Conservation (phyloP, 495 filamentous ascomycete genomes). For the Penicillium angulare region DNA sequence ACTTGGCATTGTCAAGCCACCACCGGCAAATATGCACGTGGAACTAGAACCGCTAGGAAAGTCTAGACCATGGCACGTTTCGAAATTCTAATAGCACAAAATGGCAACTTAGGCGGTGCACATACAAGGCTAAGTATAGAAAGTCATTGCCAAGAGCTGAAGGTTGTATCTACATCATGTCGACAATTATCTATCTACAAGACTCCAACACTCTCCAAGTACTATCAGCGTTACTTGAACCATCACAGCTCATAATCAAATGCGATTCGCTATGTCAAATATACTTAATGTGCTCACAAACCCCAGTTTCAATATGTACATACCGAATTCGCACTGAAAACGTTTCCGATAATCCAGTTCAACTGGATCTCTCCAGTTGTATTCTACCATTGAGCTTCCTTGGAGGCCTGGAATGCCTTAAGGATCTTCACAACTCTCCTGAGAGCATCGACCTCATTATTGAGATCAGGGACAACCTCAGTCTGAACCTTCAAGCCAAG, state of each 20-base stretch:
- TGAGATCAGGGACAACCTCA: conserved; percentile 55
- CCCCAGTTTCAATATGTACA: conserved; percentile 34
- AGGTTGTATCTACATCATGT: no score
- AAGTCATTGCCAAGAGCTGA: no score
- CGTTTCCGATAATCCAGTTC: conserved; percentile 6
- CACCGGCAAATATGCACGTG: no score
- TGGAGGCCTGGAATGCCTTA: conserved; percentile 65
- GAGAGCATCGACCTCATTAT: conserved; percentile 68
- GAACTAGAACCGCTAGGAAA: no score
- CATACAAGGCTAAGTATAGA: no score
- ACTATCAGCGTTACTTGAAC: background rate
- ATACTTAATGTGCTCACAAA: conserved; percentile 14
- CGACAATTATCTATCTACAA: no score
- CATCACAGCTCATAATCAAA: background rate
- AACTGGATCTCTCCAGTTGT: no score
- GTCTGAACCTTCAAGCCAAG: background rate
- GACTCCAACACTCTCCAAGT: no score
- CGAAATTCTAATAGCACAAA: no score
- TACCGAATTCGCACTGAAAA: conserved; percentile 12
- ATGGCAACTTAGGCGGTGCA: no score
- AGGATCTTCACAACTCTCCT: conserved; percentile 73
- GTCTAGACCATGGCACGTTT: no score
- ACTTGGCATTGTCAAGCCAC: no score
- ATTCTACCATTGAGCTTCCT: conserved; percentile 70
- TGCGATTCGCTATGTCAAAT: conserved; percentile 18